Conservation (phyloP, 2,329 filamentous ascomycete species). For the Pyricularia sp. region DNA sequence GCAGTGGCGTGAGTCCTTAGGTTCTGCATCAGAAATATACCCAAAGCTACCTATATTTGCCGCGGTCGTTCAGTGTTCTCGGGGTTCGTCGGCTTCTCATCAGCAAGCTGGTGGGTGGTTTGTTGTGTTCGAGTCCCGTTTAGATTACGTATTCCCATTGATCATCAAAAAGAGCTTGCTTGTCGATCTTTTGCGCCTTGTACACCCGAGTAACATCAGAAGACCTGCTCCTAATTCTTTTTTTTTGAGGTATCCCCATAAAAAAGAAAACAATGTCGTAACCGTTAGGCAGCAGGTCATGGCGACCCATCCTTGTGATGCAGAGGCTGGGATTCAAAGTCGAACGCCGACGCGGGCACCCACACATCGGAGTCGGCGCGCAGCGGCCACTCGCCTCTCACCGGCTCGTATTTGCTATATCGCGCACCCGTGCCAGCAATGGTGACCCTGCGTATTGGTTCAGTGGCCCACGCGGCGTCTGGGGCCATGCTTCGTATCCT, state of each 20-base stretch:
- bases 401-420: background rate
- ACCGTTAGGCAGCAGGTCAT: background rate
- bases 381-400: background rate
- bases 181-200: background rate
- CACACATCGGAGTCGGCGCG: background rate
- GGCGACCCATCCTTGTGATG: background rate
- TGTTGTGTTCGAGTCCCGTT: too few relatives aligned
- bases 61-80: background rate
- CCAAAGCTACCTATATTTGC: background rate
- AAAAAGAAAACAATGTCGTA: background rate
- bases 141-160: too few relatives aligned
- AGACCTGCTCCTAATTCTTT: background rate
- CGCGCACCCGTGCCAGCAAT: background rate
- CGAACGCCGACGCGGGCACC: background rate
- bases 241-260: background rate
- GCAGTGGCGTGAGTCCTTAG: background rate
- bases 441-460: background rate
- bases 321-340: background rate
- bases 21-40: background rate
- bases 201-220: background rate
- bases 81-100: background rate
- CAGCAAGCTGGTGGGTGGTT: too few relatives aligned
- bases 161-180: background rate
- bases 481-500: background rate
- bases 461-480: background rate